Evolutionary conservation across 148 eudicot species (phyloP), one percentile per base, ranked within the genome.

Genomic region (Mesembryanthemum crystallinum): DNA sequence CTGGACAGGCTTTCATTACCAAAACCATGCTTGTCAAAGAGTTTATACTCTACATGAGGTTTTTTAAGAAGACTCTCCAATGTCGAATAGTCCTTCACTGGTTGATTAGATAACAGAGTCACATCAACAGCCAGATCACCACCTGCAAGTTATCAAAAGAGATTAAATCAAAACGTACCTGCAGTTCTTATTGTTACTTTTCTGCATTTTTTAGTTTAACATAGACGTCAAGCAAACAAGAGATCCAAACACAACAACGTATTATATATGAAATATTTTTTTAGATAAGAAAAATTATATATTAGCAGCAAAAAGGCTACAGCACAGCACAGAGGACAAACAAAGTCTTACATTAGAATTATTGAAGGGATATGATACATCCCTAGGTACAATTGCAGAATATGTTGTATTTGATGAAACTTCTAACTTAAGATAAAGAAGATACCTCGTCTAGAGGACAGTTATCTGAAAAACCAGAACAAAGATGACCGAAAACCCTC

Each of bases 1-100:
- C 85, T 88, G 71, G 94, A 82, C 60, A 96, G 83, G 71, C 79
- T 73, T 63, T 79, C 74, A 74, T 84, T 87, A 58, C 99, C 98
- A 83, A 86, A 91, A 47, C 97, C 97, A 86, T 96, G 94, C 82
- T 91, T 92, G 73, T 96, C 99, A 81, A 96, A 76, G 77, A 96
- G 70, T 81, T 89, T 85, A 81, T 96, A 96, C 67, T 82, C 86
- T 64, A 96, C 76, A 69, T 92, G 98, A 52, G 99, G 99, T 81
- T 91, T 96, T 85, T 92, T 96, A 49, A 96, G 98, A 79, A 96
- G 85, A 79, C 88, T 82, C 77, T 92, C 99, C 72, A 96, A 77
- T 21, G 98, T 88, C 62, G 94, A 77, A 23, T 84, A 84, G 30
- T 85, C 90, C 83, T 83, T 92, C 67, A 96, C 93, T 47, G 97